Conservation (phyloP, 1,284 basidiomycete species). For the Microbotryum saponariae region DNA sequence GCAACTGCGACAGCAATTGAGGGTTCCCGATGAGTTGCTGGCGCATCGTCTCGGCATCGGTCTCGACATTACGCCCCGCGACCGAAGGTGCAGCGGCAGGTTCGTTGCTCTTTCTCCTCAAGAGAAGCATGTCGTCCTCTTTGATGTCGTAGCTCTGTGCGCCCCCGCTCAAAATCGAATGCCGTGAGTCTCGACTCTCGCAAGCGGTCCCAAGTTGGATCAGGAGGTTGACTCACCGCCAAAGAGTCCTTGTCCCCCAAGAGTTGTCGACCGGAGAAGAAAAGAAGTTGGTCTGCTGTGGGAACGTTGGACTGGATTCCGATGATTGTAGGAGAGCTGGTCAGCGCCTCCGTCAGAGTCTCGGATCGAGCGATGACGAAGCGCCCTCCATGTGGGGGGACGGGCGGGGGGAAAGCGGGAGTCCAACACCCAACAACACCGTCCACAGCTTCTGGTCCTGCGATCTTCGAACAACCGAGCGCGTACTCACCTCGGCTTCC, state of each 20-base stretch:
- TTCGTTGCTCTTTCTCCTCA: constrained; percentile 51
- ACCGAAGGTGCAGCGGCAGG: constrained; percentile 34
- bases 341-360: too few relatives aligned
- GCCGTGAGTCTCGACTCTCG: not conserved
- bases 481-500: constrained; percentile 67
- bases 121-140: constrained; percentile 57
- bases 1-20: constrained; percentile 64
- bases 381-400: not conserved
- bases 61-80: constrained; percentile 49
- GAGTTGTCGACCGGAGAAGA: constrained; percentile 57
- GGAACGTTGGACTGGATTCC: constrained; percentile 58
- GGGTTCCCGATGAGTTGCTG: constrained; percentile 79
- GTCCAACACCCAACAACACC: too few relatives aligned
- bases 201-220: too few relatives aligned
- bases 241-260: constrained; percentile 59
- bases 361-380: too few relatives aligned
- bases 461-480: too few relatives aligned
- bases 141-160: constrained; percentile 49
- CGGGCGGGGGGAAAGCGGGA: too few relatives aligned
- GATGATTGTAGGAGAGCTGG: too few relatives aligned
- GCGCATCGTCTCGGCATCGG: constrained; percentile 79
- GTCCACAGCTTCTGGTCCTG: too few relatives aligned
- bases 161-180: not conserved
- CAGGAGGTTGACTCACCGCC: constrained; percentile 38
- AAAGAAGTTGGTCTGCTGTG: constrained; percentile 60